These are phyloP conservation scores for Haplosporangium sp. DNA, from an alignment of 371 early-diverging fungal genomes.

Conservation along the genomic window DNA sequence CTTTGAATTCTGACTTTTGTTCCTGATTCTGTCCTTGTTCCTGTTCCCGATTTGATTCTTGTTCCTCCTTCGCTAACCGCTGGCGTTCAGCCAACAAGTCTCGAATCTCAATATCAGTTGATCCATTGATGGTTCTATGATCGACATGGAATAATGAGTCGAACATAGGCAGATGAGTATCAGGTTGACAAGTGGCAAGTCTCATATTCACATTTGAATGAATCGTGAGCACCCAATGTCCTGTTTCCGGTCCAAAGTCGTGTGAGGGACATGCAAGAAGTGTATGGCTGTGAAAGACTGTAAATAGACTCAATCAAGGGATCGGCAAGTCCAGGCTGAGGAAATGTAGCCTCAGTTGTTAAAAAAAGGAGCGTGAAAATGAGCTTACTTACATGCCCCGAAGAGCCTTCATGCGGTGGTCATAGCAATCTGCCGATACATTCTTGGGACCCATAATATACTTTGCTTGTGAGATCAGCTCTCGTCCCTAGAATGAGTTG, in stretches of 20 bases:
- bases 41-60: background rate
- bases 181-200: too few relatives aligned
- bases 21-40: conserved; percentile 2
- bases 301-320: background rate
- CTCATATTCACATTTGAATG: too few relatives aligned
- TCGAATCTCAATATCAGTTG: conserved; percentile 23
- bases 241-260: too few relatives aligned
- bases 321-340: background rate
- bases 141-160: background rate
- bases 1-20: conserved; percentile 1
- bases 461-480: conserved; percentile 49
- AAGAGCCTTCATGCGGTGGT: conserved; percentile 52
- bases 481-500: conserved; percentile 27
- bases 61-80: conserved; percentile 5
- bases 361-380: background rate
- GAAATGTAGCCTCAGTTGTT: too few relatives aligned
- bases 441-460: conserved; percentile 53
- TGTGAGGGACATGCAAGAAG: too few relatives aligned
- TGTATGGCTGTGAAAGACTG: background rate
- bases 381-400: conserved; percentile 38
- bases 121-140: conserved; percentile 3
- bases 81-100: conserved; percentile 26
- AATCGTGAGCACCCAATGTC: too few relatives aligned
- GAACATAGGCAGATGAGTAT: background rate
- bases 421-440: conserved; percentile 51